Evolutionary conservation across 345 rosid genomes (phyloP), one percentile per base, ranked within the genome.

Genomic region (Punica granatum): DNA sequence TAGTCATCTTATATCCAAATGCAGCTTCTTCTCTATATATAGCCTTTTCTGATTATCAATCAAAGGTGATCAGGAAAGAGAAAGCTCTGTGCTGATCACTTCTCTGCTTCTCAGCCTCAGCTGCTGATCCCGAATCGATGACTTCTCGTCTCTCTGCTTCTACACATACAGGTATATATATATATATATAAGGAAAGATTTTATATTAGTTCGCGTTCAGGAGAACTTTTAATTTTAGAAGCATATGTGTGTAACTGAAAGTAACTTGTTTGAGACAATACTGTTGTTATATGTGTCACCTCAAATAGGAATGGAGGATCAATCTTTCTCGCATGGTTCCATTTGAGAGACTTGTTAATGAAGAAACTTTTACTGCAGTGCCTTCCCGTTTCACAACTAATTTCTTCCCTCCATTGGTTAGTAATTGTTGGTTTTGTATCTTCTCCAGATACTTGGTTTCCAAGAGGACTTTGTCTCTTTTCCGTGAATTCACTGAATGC

Each of bases 1-100:
- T 60, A 60, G 13, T 12, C 65, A 60, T 68, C 43, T 39, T 60
- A 0, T 1, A 26, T 56, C 61, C 61, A 26, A 0, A 28, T 26
- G 34, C 33, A 13, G 30, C 61, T 1, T 10, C 11, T 26, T 5
- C 61, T 56, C 11, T 37, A 37, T 37, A 1, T 26, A 25, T 56
- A 28, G 7, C 6, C 25, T 56, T 49, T 30, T 56, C 11, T 37
- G 30, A 16, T 48, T 10, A 31, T 44, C 15, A 18, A 59, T 43
- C 34, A 4, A 46, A n/a, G 43, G 66, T 18, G 37, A 3, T 58
- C 76, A 82, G 66, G 84, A 83, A 69, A 85, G 87, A 16, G 82
- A 67, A 71, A 83, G 85, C 63, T 67, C 69, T 30, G 86, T 82
- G 76, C 71, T 77, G 41, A 80, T 80, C 42, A 72, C 82, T 14